Evolutionary conservation across 1,139 yeast genomes (phyloP), one percentile per base, ranked within the genome.

Genomic region (Yamadazyma atlantica): DNA sequence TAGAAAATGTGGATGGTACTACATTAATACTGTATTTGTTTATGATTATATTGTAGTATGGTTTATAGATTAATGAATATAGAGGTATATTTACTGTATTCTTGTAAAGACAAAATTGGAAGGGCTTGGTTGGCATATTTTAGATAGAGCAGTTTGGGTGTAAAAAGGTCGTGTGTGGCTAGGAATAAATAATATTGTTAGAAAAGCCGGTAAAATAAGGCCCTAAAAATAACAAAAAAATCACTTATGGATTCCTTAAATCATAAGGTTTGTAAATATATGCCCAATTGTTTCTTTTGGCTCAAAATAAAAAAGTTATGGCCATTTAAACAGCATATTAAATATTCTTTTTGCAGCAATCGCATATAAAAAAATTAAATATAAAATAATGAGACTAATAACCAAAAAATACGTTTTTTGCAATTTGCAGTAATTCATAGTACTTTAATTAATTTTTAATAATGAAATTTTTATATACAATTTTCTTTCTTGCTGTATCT

Each of bases 281-380:
- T 23, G 26, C 12, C 11, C 26, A 10, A n/a, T 4, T 10, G 5
- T 8, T 23, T 8, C 22, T 10, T 23, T 4, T 23, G 6, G 12
- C 26, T 23, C 4, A 11, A 8, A 23, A 10, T 28, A 6, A 28
- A 28, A 10, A 14, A 16, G 12, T 28, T 28, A 28, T 28, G 12
- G 4, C 4, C 7, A 10, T 4, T 11, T 26, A 4, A 12, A 26
- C 4, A 11, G 5, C 13, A 26, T 12, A 11, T 12, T 26, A 6
- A 6, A 19, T 19, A 19, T 19, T 19, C 9, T 19, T 19, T 26
- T 14, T 26, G 29, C 17, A 12, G 8, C 29, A 9, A 15, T 28
- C 30, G 30, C 30, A 28, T 28, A 28, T 28, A 28, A 28, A 28
- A 26, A 24, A 26, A 14, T 26, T 13, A 26, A 5, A 12, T 26